Evolutionary conservation across 2,329 filamentous ascomycete species (phyloP).

Genomic region (Trichoderma sp.): DNA sequence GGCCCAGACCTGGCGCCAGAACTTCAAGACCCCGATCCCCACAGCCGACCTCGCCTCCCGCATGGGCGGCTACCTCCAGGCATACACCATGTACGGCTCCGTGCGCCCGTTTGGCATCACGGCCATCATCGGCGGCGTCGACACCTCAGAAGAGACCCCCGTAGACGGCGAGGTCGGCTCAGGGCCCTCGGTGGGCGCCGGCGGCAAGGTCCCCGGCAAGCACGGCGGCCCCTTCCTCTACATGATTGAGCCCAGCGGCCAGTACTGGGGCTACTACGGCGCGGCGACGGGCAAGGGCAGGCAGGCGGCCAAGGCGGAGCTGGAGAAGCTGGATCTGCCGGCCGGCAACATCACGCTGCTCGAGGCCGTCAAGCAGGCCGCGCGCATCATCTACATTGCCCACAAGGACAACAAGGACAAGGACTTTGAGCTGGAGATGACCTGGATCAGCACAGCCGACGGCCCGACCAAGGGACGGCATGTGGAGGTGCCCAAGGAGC

Average conservation of each 20-base stretch:
- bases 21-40: constrained; percentile 93
- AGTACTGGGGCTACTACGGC: constrained; percentile 99
- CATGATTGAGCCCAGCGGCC: constrained; percentile 97
- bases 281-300: constrained; percentile 96
- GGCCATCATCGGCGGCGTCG: constrained; percentile 90
- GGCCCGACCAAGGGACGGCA: constrained; percentile 93
- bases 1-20: constrained; percentile 84
- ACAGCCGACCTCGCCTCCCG: constrained; percentile 84
- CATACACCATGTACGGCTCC: constrained; percentile 95
- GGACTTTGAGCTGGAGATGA: constrained; percentile 99
- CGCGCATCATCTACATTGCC: constrained; percentile 93
- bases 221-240: constrained; percentile 92
- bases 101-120: constrained; percentile 97
- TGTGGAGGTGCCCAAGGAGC: constrained; percentile 86
- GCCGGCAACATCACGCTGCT: constrained; percentile 75
- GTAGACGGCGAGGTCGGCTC: constrained; percentile 89
- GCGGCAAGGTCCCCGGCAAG: constrained; percentile 74
- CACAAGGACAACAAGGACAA: constrained; percentile 99
- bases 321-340: constrained; percentile 93
- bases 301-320: constrained; percentile 94
- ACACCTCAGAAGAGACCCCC: constrained; percentile 79
- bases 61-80: constrained; percentile 95
- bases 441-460: constrained; percentile 84
- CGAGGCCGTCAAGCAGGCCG: constrained; percentile 93
- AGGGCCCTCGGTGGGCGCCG: constrained; percentile 76